A percentile compares a stretch with the other conserved stretches of the same genome.
phyloP scores from a whole-genome alignment of 164 flowering plant genomes.

The Stephania yunnanensis region DNA sequence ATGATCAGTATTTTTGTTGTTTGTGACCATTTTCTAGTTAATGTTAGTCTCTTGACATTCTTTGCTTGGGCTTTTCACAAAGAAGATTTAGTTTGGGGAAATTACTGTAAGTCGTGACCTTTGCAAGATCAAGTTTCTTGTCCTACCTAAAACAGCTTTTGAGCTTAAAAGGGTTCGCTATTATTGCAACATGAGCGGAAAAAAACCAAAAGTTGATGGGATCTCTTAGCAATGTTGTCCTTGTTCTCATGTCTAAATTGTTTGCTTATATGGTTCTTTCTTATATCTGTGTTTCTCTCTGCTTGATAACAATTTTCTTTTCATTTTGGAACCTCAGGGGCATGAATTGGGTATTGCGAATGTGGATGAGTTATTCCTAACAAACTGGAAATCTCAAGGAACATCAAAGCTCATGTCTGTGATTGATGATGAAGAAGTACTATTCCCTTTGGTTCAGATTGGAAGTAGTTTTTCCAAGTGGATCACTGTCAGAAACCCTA shows the following conservation, averaged over 20 bases:
- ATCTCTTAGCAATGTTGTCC: neutral
- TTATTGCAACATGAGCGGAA: too few species aligned
- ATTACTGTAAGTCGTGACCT: neutral
- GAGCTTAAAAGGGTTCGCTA: neutral
- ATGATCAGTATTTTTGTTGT: neutral
- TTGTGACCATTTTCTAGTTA: neutral
- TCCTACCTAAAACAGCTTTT: neutral
- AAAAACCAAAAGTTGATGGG: neutral
- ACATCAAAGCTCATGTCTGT: conserved; percentile 45
- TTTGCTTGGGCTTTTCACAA: neutral
- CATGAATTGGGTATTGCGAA: conserved; percentile 37
- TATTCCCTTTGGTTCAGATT: conserved; percentile 55
- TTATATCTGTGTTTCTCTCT: conserved; percentile 5
- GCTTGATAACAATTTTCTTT: neutral
- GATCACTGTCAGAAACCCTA: conserved; percentile 72
- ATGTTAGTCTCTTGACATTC: neutral
- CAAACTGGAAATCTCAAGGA: conserved; percentile 68
- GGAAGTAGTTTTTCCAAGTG: conserved; percentile 51
- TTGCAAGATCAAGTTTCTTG: neutral
- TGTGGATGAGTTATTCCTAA: conserved; percentile 53
- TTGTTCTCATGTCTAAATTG: neutral
- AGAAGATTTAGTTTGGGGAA: neutral
- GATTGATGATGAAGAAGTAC: conserved; percentile 53
- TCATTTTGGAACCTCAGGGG: conserved; percentile 17
- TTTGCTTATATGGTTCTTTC: neutral